Percentiles rank a stretch among this genome's conserved stretches.
Conservation (phyloP, 495 filamentous ascomycete genomes). For the Neurospora hispaniola region DNA sequence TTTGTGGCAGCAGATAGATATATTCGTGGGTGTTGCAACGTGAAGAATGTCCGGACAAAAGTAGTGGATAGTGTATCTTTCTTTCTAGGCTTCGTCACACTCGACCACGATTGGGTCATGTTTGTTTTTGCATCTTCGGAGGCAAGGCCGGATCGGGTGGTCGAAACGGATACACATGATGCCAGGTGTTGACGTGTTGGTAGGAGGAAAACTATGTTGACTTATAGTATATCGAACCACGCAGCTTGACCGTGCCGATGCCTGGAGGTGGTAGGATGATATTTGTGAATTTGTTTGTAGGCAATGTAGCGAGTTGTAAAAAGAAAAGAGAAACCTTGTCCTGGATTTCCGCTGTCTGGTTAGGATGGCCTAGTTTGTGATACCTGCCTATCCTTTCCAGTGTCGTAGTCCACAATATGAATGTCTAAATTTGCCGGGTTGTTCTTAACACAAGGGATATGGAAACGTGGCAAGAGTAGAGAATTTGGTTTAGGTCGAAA, state of each 20-base stretch:
- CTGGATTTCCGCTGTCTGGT: too few species aligned
- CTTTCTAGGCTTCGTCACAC: background rate
- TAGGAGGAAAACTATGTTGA: background rate
- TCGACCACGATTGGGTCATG: background rate
- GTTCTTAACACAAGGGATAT: too few species aligned
- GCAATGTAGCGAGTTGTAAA: background rate
- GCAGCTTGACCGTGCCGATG: background rate
- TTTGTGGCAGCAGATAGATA: background rate
- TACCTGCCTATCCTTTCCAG: too few species aligned
- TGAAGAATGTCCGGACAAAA: background rate
- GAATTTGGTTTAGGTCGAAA: too few species aligned
- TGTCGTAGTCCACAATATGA: too few species aligned
- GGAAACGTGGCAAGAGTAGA: too few species aligned
- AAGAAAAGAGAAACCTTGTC: too few species aligned
- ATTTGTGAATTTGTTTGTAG: background rate
- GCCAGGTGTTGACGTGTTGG: background rate
- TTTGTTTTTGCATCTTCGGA: background rate
- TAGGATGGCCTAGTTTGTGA: too few species aligned
- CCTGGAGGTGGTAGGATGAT: background rate
- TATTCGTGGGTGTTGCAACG: background rate
- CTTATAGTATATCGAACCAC: background rate
- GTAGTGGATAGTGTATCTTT: background rate
- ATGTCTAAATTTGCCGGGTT: too few species aligned
- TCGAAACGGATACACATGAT: background rate
- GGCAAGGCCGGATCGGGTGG: background rate